Evolutionary conservation across 2,329 filamentous ascomycete genomes (phyloP).

Genomic region (Aspergillus arachidicola): DNA sequence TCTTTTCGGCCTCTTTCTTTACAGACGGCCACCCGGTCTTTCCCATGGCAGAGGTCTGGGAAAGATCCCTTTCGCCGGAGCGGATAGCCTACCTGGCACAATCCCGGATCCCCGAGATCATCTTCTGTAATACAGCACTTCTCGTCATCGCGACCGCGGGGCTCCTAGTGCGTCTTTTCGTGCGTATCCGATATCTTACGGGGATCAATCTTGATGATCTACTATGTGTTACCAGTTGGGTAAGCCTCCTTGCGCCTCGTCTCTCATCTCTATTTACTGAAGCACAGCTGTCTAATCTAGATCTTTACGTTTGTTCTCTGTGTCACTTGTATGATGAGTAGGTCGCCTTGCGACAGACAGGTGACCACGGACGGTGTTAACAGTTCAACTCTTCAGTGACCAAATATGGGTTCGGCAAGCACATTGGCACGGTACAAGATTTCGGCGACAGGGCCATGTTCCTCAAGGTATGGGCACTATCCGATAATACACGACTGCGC

Average conservation of each 20-base stretch:
- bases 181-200: constrained; percentile 18
- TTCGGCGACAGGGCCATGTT: constrained; percentile 16
- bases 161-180: constrained; percentile 19
- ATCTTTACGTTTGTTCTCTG: constrained; percentile 17
- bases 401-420: constrained; percentile 24
- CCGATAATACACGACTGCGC: neutral
- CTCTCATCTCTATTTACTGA: neutral
- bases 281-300: neutral
- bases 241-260: constrained; percentile 1
- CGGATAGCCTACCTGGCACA: constrained; percentile 14
- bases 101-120: constrained; percentile 15
- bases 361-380: neutral
- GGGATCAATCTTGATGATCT: constrained; percentile 21
- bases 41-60: constrained; percentile 13
- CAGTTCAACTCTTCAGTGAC: constrained; percentile 18
- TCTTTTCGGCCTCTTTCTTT: neutral
- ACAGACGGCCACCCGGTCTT: constrained; percentile 11
- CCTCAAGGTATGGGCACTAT: constrained; percentile 16
- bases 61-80: constrained; percentile 15
- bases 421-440: constrained; percentile 15
- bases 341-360: neutral
- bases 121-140: constrained; percentile 19
- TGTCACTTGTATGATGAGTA: constrained; percentile 13
- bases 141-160: constrained; percentile 12
- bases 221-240: constrained; percentile 20